Percentiles rank a stretch among this genome's conserved stretches.
Conservation (phyloP, 352 stramenopile genomes). For the Phytophthora multivora region DNA sequence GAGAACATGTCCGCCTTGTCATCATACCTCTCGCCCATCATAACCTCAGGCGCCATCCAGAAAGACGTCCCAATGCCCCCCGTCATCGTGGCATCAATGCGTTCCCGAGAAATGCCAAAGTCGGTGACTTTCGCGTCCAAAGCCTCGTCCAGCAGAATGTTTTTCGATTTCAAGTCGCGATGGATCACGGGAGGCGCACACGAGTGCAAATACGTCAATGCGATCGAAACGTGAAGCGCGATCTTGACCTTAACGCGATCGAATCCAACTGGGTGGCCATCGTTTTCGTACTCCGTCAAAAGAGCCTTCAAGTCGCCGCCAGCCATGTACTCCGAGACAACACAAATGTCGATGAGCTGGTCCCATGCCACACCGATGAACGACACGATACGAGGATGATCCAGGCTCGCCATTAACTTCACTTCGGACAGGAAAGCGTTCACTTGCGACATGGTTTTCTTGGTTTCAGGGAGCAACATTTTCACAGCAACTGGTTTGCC, state of each 20-base stretch:
- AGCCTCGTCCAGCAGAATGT: conserved; percentile 36
- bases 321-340: conserved; percentile 60
- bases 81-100: conserved; percentile 43
- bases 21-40: conserved; percentile 46
- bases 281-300: conserved; percentile 31
- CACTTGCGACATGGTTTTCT: conserved; percentile 34
- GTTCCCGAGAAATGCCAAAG: conserved; percentile 43
- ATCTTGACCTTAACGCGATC: conserved; percentile 42
- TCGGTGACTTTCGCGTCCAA: conserved; percentile 44
- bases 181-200: conserved; percentile 43
- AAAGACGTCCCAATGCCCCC: conserved; percentile 45
- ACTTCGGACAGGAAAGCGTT: conserved; percentile 39
- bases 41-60: conserved; percentile 53
- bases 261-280: conserved; percentile 25
- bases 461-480: conserved; percentile 33
- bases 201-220: conserved; percentile 50
- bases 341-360: conserved; percentile 39
- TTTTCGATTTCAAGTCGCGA: conserved; percentile 48
- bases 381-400: conserved; percentile 45
- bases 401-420: conserved; percentile 39
- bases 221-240: conserved; percentile 35
- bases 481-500: conserved; percentile 31
- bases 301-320: conserved; percentile 40
- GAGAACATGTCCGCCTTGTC: conserved; percentile 57
- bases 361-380: conserved; percentile 56